Evolutionary conservation across 2,329 filamentous ascomycete genomes (phyloP).

Genomic region (Aureobasidium namibiae): DNA sequence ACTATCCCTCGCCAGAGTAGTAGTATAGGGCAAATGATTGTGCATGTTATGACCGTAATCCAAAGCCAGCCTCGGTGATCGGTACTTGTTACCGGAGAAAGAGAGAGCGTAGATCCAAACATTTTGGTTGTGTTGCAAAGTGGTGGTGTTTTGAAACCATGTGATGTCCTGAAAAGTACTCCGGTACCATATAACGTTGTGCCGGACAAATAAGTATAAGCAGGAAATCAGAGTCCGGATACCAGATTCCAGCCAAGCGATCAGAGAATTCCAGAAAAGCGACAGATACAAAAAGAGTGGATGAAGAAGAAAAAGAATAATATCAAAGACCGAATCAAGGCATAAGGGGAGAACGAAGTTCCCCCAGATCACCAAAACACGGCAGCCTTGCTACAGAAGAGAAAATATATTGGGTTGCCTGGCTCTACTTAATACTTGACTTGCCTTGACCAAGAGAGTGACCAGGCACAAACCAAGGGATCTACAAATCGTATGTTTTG

Average conservation of each 20-base stretch:
- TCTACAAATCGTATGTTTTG: neutral
- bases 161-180: neutral
- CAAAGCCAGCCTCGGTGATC: constrained; percentile 1
- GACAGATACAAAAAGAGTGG: neutral
- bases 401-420: neutral
- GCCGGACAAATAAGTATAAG: neutral
- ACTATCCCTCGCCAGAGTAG: neutral
- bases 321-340: neutral
- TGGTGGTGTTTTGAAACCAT: neutral
- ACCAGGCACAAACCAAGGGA: neutral
- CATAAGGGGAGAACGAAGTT: neutral
- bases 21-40: neutral
- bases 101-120: neutral
- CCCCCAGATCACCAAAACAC: neutral
- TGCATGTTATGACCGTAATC: neutral
- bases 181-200: neutral
- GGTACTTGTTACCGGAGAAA: neutral
- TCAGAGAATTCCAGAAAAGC: neutral
- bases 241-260: neutral
- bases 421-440: neutral
- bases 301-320: neutral
- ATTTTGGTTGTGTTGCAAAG: neutral
- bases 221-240: neutral
- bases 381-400: neutral
- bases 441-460: too few relatives aligned